These are phyloP conservation scores for Botryotinia convoluta DNA, from an alignment of 2,329 filamentous ascomycete species.

Conservation along the genomic window DNA sequence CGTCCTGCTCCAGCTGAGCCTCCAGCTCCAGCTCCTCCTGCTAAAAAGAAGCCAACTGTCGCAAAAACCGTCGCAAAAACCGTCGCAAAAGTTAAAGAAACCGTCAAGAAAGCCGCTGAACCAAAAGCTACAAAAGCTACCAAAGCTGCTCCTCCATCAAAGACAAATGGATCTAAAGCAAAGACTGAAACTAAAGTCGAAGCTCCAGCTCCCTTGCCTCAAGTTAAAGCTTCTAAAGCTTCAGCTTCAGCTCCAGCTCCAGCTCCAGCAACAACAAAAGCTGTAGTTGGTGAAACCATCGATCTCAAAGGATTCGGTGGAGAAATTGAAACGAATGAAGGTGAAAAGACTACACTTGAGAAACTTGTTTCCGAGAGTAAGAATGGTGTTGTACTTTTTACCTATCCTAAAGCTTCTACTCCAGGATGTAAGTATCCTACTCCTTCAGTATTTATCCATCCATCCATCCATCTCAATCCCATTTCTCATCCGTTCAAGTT, in stretches of 20 bases:
- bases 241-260: slow-evolving; percentile 28
- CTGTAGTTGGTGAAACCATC: slow-evolving; percentile 55
- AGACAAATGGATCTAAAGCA: slow-evolving; percentile 43
- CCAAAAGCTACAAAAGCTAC: slow-evolving; percentile 1
- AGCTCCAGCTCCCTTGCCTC: slow-evolving; percentile 32
- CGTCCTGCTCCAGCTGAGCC: slow-evolving; percentile 54
- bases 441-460: background rate
- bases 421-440: slow-evolving; percentile 72
- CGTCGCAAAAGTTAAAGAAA: slow-evolving; percentile 41
- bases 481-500: background rate
- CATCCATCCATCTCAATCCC: background rate
- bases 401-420: slow-evolving; percentile 92
- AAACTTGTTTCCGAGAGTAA: slow-evolving; percentile 79
- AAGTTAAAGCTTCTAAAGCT: slow-evolving; percentile 36
- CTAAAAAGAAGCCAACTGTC: slow-evolving; percentile 46
- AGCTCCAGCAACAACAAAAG: slow-evolving; percentile 36
- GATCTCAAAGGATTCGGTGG: slow-evolving; percentile 60
- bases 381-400: slow-evolving; percentile 86
- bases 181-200: slow-evolving; percentile 40
- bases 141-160: slow-evolving; percentile 38
- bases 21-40: slow-evolving; percentile 46
- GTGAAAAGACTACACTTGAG: slow-evolving; percentile 74
- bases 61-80: slow-evolving; percentile 42
- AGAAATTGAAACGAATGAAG: slow-evolving; percentile 82
- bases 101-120: slow-evolving; percentile 10